phyloP scores from a whole-genome alignment of 73 alveolate species.

The Vitrella brassicaformis region DNA sequence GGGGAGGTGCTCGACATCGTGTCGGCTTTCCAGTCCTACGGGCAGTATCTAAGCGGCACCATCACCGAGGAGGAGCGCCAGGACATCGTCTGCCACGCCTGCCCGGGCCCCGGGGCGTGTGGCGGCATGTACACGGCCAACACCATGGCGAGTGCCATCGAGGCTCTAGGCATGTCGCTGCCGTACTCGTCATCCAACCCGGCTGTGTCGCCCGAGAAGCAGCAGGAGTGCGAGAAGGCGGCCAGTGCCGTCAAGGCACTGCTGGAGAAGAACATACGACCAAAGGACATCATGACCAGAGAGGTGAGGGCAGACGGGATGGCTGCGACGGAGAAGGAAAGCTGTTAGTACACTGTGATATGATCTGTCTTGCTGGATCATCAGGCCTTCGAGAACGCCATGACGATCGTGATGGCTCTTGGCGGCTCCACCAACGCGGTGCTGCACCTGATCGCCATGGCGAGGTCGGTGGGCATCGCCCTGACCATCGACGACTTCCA shows the following conservation, averaged over 20 bases:
- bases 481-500: conserved; percentile 21
- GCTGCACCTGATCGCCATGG: conserved; percentile 26
- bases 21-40: conserved; percentile 17
- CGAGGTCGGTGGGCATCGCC: conserved; percentile 7
- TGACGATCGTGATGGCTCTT: conserved; percentile 16
- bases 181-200: conserved; percentile 25
- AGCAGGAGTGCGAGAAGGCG: neutral
- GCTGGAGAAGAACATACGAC: conserved; percentile 25
- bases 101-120: conserved; percentile 47
- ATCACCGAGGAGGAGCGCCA: neutral
- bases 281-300: conserved; percentile 28
- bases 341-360: no score
- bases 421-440: conserved; percentile 39
- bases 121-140: conserved; percentile 42
- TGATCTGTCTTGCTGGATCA: neutral
- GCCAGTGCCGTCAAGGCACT: conserved; percentile 9
- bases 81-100: conserved; percentile 26
- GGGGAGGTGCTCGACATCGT: conserved; percentile 31
- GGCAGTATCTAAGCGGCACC: neutral
- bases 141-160: conserved; percentile 34
- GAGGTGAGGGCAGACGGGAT: no score
- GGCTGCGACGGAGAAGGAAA: no score
- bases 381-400: conserved; percentile 29
- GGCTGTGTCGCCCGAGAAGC: conserved; percentile 26
- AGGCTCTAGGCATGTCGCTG: conserved; percentile 35